phyloP scores from a whole-genome alignment of 345 rosid species.

The Mangifera indica region DNA sequence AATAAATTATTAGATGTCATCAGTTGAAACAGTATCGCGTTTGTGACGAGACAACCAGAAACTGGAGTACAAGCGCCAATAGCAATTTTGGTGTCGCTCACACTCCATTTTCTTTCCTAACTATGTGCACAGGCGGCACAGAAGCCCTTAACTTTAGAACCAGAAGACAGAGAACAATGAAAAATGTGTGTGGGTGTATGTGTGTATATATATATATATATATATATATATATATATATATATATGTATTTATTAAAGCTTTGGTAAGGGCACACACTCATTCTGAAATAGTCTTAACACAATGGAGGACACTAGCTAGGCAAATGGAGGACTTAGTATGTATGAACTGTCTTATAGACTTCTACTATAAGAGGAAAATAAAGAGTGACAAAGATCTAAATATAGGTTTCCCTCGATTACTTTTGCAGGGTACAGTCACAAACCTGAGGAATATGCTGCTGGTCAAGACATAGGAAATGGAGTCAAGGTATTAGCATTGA shows the following conservation, averaged over 20 bases:
- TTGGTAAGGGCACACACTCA: background rate
- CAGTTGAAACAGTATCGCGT: background rate
- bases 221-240: too few relatives aligned
- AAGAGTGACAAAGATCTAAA: background rate
- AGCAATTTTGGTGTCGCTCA: background rate
- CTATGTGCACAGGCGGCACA: background rate
- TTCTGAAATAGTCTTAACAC: background rate
- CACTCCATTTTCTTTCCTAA: background rate
- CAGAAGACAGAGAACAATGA: background rate
- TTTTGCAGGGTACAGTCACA: slow-evolving; percentile 90
- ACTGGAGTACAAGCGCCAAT: too few relatives aligned
- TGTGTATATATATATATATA: too few relatives aligned
- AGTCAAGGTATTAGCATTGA: slow-evolving; percentile 71
- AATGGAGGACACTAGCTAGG: background rate
- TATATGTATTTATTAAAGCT: too few relatives aligned
- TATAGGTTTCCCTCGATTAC: slow-evolving; percentile 5
- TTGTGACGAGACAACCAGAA: too few relatives aligned
- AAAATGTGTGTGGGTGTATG: too few relatives aligned
- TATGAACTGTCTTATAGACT: background rate
- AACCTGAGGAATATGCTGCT: slow-evolving; percentile 83
- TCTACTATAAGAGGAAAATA: background rate
- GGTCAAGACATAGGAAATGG: slow-evolving; percentile 70
- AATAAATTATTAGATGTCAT: background rate
- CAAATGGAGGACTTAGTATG: background rate
- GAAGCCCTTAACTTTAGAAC: background rate